Evolutionary conservation across 192 early-diverging fungal genomes (phyloP).

Genomic region (Linnemannia elongata): DNA sequence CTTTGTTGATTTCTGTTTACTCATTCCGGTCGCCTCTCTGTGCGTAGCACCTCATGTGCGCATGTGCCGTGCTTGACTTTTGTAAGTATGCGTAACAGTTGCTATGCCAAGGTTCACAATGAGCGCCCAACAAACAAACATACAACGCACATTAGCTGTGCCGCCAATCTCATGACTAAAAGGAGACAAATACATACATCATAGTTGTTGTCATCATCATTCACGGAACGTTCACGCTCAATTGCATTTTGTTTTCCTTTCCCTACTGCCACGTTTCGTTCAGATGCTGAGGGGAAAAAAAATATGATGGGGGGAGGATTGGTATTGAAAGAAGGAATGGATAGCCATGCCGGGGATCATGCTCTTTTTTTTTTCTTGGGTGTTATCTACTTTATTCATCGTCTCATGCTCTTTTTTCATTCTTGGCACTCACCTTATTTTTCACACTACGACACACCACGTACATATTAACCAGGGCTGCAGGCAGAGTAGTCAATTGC

Average conservation of each 20-base stretch:
- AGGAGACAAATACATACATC: neutral
- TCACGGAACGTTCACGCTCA: neutral
- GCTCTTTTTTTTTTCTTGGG: no score
- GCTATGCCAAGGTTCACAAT: neutral
- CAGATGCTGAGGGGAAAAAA: neutral
- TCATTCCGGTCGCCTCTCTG: no score
- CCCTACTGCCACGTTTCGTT: neutral
- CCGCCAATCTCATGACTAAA: neutral
- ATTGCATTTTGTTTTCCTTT: neutral
- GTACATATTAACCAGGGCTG: neutral
- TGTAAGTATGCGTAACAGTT: neutral
- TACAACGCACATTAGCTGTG: neutral
- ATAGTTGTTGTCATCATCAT: neutral
- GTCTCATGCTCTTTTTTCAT: neutral
- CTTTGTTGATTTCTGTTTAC: neutral
- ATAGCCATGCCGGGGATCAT: neutral
- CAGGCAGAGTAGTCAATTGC: neutral
- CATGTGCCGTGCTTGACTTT: neutral
- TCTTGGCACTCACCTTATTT: constrained; percentile 1
- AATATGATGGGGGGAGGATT: neutral
- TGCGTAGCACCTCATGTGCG: no score
- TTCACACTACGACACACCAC: neutral
- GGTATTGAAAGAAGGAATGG: no score
- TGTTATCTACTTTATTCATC: neutral
- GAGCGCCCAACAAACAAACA: neutral